Evolutionary conservation across 176 grass and related monocot species (phyloP).

Genomic region (Puya raimondii): DNA sequence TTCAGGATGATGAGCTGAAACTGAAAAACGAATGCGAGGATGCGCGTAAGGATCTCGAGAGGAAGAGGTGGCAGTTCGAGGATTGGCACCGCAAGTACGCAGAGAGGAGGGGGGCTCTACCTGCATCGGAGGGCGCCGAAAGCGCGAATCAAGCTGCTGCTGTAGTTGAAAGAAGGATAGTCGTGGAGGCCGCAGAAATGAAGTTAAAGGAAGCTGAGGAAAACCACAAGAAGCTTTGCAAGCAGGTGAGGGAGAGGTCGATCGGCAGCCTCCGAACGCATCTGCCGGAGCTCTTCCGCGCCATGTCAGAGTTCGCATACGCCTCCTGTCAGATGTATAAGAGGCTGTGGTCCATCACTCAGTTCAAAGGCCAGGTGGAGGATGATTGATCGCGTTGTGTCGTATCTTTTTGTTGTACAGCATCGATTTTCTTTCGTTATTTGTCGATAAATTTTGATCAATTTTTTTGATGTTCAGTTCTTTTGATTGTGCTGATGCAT

Average conservation of each 20-base stretch:
- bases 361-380: slow-evolving; percentile 24
- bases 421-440: background rate
- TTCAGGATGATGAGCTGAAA: slow-evolving; percentile 58
- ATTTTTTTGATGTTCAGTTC: background rate
- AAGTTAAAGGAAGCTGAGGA: slow-evolving; percentile 53
- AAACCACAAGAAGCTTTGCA: slow-evolving; percentile 39
- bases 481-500: too few species aligned
- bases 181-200: slow-evolving; percentile 43
- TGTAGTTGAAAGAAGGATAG: slow-evolving; percentile 36
- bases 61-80: slow-evolving; percentile 53
- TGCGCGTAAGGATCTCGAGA: slow-evolving; percentile 36
- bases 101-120: slow-evolving; percentile 35
- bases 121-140: slow-evolving; percentile 30
- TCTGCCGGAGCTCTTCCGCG: slow-evolving; percentile 77
- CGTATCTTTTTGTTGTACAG: background rate
- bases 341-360: slow-evolving; percentile 15
- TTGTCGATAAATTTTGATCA: background rate
- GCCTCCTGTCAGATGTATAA: slow-evolving; percentile 65
- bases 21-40: slow-evolving; percentile 57
- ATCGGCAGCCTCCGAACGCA: slow-evolving; percentile 64
- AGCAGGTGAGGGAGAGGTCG: slow-evolving; percentile 82
- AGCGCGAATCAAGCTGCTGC: slow-evolving; percentile 37
- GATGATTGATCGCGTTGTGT: slow-evolving; percentile 12
- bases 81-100: slow-evolving; percentile 54
- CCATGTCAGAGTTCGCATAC: slow-evolving; percentile 39